Percentiles rank a stretch among this genome's conserved stretches.
These are phyloP conservation scores for Dysphania ambrosioides DNA, from an alignment of 148 eudicot genomes.

Conservation along the genomic window DNA sequence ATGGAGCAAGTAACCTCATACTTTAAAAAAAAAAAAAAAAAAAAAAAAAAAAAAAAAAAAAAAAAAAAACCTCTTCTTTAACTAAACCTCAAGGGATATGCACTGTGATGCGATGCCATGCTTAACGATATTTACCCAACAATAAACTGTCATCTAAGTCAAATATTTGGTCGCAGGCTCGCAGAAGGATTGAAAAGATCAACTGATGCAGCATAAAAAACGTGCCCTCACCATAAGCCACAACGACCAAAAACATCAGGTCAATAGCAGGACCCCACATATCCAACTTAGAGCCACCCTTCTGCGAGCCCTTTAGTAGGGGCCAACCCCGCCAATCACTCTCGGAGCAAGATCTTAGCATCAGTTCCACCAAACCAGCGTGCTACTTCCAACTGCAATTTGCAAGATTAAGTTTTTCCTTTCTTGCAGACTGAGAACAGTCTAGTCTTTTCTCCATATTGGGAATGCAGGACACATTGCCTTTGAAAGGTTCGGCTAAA, in stretches of 20 bases:
- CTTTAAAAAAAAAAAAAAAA: no score
- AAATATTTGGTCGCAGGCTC: no score
- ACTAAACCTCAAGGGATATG: no score
- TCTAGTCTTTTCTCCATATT: background rate
- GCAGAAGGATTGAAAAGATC: background rate
- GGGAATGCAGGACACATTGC: conserved; percentile 5
- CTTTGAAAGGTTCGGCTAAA: conserved; percentile 9
- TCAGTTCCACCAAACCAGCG: background rate
- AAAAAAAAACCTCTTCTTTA: no score
- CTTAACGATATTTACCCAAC: no score
- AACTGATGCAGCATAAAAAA: no score
- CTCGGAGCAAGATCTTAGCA: conserved; percentile 2
- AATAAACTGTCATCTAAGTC: no score
- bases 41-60: no score
- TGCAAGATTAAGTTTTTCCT: conserved; percentile 8
- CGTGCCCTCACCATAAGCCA: background rate
- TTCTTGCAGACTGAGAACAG: background rate
- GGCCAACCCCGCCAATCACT: conserved; percentile 26
- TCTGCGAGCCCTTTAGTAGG: conserved; percentile 27
- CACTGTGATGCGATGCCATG: no score
- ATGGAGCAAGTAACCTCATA: no score
- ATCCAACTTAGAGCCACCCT: no score
- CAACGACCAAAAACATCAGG: background rate
- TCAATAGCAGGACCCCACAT: background rate
- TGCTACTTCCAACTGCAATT: conserved; percentile 6